Percentiles rank a stretch among this genome's conserved stretches.
Evolutionary conservation across 2,329 filamentous ascomycete species (phyloP).

Genomic region (Trichoderma semiorbis): DNA sequence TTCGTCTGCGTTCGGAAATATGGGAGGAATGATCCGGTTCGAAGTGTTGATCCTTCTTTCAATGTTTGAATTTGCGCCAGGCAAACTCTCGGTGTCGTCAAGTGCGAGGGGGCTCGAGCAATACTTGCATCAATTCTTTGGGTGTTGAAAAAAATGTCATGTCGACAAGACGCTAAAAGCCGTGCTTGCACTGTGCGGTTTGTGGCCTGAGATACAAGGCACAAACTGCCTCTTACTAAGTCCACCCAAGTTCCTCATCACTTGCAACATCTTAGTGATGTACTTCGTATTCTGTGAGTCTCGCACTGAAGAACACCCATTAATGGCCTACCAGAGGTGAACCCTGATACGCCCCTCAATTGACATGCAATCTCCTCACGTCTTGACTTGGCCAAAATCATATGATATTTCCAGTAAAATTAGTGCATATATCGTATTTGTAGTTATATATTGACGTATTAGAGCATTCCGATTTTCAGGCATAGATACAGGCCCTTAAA

Average conservation of each 20-base stretch:
- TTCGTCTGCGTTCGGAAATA: neutral
- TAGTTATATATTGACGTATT: neutral
- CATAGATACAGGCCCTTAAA: neutral
- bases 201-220: neutral
- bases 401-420: neutral
- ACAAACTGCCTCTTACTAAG: neutral
- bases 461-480: neutral
- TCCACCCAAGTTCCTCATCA: neutral
- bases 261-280: neutral
- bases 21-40: neutral
- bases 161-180: neutral
- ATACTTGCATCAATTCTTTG: neutral
- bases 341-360: neutral
- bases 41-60: neutral
- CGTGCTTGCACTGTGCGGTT: neutral
- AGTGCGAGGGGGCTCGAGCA: neutral
- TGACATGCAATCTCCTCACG: neutral
- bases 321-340: no score
- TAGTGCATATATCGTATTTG: neutral
- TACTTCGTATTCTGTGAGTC: no score
- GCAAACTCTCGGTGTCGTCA: conserved; percentile 29
- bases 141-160: conserved; percentile 4
- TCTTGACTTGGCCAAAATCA: neutral
- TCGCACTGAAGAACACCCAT: no score
- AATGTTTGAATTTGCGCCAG: conserved; percentile 38